Evolutionary conservation across 129 eudicot species (phyloP).

Genomic region (Calendula officinalis): DNA sequence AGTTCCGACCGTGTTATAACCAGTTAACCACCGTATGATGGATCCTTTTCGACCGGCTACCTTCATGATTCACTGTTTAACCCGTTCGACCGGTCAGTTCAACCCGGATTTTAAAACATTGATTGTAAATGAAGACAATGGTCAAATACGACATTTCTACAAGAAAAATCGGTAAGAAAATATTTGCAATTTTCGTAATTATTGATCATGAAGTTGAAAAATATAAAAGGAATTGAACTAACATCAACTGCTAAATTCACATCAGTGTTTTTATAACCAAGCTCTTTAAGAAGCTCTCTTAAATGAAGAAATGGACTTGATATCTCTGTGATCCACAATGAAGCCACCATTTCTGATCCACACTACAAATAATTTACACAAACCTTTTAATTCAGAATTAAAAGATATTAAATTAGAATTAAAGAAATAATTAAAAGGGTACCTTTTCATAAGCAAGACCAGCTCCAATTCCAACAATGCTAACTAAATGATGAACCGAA

Average conservation of each 20-base stretch:
- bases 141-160: no score
- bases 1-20: no score
- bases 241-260: conserved; percentile 91
- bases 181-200: no score
- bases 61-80: no score
- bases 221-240: conserved; percentile 42
- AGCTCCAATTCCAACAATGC: conserved; percentile 74
- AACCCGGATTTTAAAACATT: no score
- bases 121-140: no score
- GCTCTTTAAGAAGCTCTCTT: conserved; percentile 89
- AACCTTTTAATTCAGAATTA: conserved; percentile 10
- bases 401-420: not conserved
- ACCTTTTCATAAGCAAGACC: conserved; percentile 90
- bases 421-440: not conserved
- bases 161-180: no score
- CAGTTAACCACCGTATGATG: no score
- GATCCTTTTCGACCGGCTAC: no score
- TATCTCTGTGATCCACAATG: conserved; percentile 78
- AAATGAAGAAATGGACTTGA: conserved; percentile 91
- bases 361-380: conserved; percentile 43
- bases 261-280: conserved; percentile 70
- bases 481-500: conserved; percentile 73
- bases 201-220: not conserved
- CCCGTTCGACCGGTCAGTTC: no score
- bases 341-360: conserved; percentile 93